A percentile compares a stretch with the other conserved stretches of the same genome.
phyloP scores from a whole-genome alignment of 305 asterid genomes.

The Fraxinus platypoda region DNA sequence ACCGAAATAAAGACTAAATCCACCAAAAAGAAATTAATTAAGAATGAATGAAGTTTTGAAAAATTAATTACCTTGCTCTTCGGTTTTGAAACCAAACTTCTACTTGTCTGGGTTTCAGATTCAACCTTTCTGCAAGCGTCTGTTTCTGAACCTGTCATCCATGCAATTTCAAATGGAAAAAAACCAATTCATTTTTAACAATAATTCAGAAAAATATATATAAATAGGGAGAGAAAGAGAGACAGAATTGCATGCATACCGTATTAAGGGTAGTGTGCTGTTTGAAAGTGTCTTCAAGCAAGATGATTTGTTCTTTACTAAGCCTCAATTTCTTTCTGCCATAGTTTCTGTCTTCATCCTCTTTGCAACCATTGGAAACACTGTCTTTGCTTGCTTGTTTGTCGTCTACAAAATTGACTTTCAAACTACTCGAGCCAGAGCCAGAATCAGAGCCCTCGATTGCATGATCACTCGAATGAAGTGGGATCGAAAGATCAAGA shows the following conservation, averaged over 20 bases:
- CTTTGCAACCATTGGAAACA: conserved; percentile 1
- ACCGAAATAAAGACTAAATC: not conserved
- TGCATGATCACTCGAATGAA: conserved; percentile 11
- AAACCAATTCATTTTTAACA: no score
- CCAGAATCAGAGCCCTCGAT: conserved; percentile 18
- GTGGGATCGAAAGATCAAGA: conserved; percentile 38
- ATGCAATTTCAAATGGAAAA: not conserved
- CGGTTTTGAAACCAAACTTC: conserved; percentile 51
- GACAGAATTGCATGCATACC: conserved; percentile 18
- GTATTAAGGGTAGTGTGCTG: conserved; percentile 45
- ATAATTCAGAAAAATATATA: not conserved
- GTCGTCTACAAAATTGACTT: not conserved
- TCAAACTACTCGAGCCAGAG: not conserved
- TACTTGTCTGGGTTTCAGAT: conserved; percentile 38
- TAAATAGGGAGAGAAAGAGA: not conserved
- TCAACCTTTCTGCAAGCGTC: conserved; percentile 32
- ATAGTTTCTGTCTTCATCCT: conserved; percentile 14
- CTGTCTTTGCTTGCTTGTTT: not conserved
- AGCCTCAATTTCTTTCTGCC: conserved; percentile 57
- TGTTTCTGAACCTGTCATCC: conserved; percentile 35
- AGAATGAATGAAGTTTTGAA: not conserved
- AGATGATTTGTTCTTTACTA: conserved; percentile 36
- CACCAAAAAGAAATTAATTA: not conserved
- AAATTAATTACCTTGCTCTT: conserved; percentile 31
- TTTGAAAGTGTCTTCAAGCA: conserved; percentile 54